A percentile compares a stretch with the other conserved stretches of the same genome.
phyloP scores from a whole-genome alignment of 139 green algal species.

The Ettlia oleoabundans region DNA sequence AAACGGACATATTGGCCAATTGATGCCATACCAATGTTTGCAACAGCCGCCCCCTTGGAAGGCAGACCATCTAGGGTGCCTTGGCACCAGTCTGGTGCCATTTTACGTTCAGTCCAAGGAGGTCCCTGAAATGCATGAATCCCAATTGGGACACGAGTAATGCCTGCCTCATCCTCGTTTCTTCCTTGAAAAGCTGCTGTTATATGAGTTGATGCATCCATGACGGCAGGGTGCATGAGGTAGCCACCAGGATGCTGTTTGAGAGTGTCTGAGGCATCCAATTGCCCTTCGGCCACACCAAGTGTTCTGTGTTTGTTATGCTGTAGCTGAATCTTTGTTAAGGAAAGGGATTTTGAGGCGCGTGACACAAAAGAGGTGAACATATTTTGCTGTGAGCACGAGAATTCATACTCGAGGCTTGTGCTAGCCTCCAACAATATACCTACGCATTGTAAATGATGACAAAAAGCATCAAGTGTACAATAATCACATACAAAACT shows the following conservation, averaged over 20 bases:
- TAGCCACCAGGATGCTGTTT: neutral
- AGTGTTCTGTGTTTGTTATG: neutral
- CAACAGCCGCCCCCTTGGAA: too few relatives aligned
- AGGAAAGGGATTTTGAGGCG: neutral
- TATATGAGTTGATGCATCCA: constrained; percentile 6
- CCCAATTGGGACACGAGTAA: neutral
- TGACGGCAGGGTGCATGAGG: neutral
- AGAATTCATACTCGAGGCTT: too few relatives aligned
- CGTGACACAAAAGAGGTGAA: neutral
- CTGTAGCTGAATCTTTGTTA: neutral
- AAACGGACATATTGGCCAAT: too few relatives aligned
- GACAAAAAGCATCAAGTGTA: too few relatives aligned
- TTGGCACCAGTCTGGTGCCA: neutral
- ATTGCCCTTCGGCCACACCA: neutral
- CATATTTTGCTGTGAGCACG: neutral
- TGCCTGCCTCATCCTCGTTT: neutral
- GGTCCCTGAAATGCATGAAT: neutral
- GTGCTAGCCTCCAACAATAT: neutral
- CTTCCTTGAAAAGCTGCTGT: neutral
- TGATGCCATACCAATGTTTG: too few relatives aligned
- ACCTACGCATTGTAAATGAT: neutral
- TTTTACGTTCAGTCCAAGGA: neutral
- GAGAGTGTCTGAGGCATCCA: neutral
- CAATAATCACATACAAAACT: too few relatives aligned
- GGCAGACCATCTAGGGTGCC: too few relatives aligned